Evolutionary conservation across 345 rosid genomes (phyloP).

Genomic region (Isatis tinctoria): DNA sequence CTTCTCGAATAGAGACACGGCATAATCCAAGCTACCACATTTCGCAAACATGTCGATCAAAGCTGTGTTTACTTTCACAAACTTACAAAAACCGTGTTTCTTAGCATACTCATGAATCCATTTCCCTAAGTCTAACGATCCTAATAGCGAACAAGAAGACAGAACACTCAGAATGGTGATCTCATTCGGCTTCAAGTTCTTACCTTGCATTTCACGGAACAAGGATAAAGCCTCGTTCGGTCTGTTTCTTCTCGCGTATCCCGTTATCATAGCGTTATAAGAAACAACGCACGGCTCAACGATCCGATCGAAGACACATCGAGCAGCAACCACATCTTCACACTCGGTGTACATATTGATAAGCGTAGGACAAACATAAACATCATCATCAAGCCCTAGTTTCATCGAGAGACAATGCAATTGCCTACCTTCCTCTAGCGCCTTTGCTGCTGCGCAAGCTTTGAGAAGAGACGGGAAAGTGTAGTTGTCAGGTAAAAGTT

Average conservation of each 20-base stretch:
- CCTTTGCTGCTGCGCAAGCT: conserved; percentile 48
- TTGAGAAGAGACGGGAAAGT: conserved; percentile 68
- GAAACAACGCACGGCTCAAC: conserved; percentile 61
- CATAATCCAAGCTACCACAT: conserved; percentile 80
- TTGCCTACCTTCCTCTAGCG: conserved; percentile 56
- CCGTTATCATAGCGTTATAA: conserved; percentile 73
- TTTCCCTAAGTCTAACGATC: conserved; percentile 75
- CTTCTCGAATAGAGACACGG: conserved; percentile 50
- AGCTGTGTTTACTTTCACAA: conserved; percentile 71
- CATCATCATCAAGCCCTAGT: conserved; percentile 45
- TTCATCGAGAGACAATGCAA: conserved; percentile 52
- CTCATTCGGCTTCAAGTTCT: conserved; percentile 57
- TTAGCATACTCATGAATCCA: conserved; percentile 78
- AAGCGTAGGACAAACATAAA: conserved; percentile 62
- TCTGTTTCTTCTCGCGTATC: conserved; percentile 57
- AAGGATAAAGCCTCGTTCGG: conserved; percentile 70
- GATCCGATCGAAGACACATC: conserved; percentile 51
- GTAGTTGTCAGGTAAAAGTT: conserved; percentile 54
- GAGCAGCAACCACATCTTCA: conserved; percentile 58
- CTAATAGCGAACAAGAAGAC: conserved; percentile 77
- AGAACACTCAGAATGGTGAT: conserved; percentile 73
- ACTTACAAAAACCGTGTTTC: conserved; percentile 43
- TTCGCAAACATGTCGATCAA: conserved; percentile 87
- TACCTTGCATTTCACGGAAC: conserved; percentile 66
- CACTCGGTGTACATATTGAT: conserved; percentile 66